Evolutionary conservation across 176 grass and related monocot species (phyloP).

Genomic region (Chrysopogon serrulatus): DNA sequence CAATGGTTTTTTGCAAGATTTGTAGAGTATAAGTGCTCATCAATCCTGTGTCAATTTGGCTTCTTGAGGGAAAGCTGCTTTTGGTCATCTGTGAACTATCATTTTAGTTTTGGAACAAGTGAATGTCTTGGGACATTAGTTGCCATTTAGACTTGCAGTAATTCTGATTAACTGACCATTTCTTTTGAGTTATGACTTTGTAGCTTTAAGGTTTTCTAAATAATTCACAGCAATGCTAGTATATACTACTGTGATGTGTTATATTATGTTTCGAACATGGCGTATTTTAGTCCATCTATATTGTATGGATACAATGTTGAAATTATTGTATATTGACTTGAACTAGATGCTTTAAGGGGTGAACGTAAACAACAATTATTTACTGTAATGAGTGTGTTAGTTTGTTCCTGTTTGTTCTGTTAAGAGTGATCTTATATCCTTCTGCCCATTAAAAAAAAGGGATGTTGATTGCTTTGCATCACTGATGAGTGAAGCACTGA

Average conservation of each 20-base stretch:
- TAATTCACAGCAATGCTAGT: background rate
- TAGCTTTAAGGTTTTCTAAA: background rate
- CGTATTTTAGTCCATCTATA: background rate
- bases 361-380: background rate
- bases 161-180: background rate
- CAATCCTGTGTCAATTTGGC: background rate
- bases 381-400: background rate
- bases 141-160: background rate
- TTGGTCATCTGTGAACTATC: slow-evolving; percentile 9
- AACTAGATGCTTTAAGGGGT: background rate
- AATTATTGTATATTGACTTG: background rate
- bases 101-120: background rate
- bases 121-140: background rate
- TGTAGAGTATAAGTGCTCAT: background rate
- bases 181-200: background rate
- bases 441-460: background rate
- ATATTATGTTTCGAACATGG: background rate
- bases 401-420: background rate
- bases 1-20: slow-evolving; percentile 2
- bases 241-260: background rate
- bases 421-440: background rate
- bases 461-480: background rate
- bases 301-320: background rate
- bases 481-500: background rate
- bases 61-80: background rate